Base-by-base conservation (phyloP, 768 basidiomycete species). In the Megacollybia marginata region DNA sequence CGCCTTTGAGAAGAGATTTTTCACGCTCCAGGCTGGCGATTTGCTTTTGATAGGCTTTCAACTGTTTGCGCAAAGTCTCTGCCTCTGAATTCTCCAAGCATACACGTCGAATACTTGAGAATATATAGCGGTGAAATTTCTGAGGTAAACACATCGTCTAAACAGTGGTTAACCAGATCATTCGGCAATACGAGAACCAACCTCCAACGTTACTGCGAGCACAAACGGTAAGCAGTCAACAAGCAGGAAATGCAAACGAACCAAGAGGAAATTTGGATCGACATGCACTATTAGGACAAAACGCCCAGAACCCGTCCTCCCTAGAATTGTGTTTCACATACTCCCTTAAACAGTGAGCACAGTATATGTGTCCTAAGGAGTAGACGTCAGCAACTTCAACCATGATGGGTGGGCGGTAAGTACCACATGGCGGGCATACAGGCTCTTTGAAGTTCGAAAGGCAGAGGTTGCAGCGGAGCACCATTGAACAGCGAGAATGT, bases 341-440 rank as follows among this genome's bases (percentile, higher is more conserved):
- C 72, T 71, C 62, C 83, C 85, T 58, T 80, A 80, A 13, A 85
- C 65, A 54, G 85, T 83, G 18, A 83, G 83, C 85, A 34, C 35
- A 15, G 33, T 18, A 48, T 52, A 20, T 18, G 35, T 20, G 52
- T 42, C 9, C 23, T 28, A 28, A 28, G 23, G 4, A 28, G 16
- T 18, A 35, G 12, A 34, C 13, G 23, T 28, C 23, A 28, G 23
- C 23, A 28, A 3, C 6, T 28, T 3, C 23, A 18, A 33, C 10
- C 20, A 33, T 10, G n/a, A 38, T 8, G 23, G 35, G 20, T 13
- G 11, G 18, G 2, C 11, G n/a, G n/a, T 18, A 56, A 75, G 50
- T 54, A 83, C 83, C 83, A 58, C 83, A 85, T 9, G 83, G 82
- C 1, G 80, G 62, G 36, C 69, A 79, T 5, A 82, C 76, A 0